Conservation (phyloP, 179 eudicot genomes). For the Pouteria campechiana region DNA sequence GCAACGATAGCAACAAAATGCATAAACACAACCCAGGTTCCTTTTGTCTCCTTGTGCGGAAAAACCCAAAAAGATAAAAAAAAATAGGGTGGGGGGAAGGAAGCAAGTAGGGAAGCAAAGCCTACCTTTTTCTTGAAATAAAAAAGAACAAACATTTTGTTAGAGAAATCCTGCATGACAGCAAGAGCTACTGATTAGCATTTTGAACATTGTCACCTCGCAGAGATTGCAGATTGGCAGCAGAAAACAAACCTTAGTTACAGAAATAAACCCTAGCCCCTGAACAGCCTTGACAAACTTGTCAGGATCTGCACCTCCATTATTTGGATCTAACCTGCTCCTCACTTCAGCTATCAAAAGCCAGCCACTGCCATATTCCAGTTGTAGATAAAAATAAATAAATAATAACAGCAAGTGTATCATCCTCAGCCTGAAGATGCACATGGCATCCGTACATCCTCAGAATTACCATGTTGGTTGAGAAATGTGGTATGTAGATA, state of each 20-base stretch:
- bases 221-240: neutral
- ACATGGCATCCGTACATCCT: no score
- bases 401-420: neutral
- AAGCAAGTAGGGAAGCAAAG: neutral
- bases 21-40: no score
- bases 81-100: neutral
- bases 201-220: neutral
- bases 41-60: no score
- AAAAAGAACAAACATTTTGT: slow-evolving; percentile 78
- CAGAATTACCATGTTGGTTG: no score
- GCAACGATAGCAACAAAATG: neutral
- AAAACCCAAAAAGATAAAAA: no score
- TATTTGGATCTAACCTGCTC: slow-evolving; percentile 82
- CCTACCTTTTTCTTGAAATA: slow-evolving; percentile 76
- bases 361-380: slow-evolving; percentile 59
- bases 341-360: slow-evolving; percentile 96
- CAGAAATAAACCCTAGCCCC: slow-evolving; percentile 51
- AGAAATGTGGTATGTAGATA: no score
- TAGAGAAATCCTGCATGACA: slow-evolving; percentile 74
- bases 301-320: slow-evolving; percentile 85
- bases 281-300: slow-evolving; percentile 60
- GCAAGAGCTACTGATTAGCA: neutral
- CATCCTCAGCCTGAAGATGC: no score
- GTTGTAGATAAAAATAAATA: neutral
- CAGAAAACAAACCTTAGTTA: slow-evolving; percentile 38